These are phyloP conservation scores for Dissophora ornata DNA, from an alignment of 192 early-diverging fungal species.

Conservation along the genomic window DNA sequence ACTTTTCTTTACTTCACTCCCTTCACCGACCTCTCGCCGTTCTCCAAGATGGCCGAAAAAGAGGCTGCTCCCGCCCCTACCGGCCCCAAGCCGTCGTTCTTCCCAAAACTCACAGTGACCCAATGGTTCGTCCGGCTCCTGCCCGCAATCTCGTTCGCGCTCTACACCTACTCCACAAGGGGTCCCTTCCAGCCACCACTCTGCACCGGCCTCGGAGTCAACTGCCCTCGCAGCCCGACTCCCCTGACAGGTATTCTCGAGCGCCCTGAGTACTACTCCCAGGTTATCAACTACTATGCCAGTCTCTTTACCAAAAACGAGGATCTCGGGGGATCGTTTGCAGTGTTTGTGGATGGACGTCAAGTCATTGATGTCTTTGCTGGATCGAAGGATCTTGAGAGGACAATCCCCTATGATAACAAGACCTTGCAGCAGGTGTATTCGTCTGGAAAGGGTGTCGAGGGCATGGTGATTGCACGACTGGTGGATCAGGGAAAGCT, in stretches of 20 bases:
- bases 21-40: not conserved
- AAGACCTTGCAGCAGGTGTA: constrained; percentile 74
- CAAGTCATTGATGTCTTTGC: constrained; percentile 73
- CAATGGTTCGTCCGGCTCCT: constrained; percentile 32
- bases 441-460: constrained; percentile 70
- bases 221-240: constrained; percentile 10
- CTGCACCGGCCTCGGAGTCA: constrained; percentile 13
- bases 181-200: constrained; percentile 29
- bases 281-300: constrained; percentile 37
- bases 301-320: constrained; percentile 30
- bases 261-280: constrained; percentile 33
- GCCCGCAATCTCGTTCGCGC: constrained; percentile 28
- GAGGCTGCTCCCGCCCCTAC: not conserved
- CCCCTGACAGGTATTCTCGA: constrained; percentile 30
- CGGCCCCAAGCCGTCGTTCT: not conserved
- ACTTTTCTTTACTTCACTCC: constrained; percentile 2
- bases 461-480: constrained; percentile 67
- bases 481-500: constrained; percentile 68
- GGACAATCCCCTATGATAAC: constrained; percentile 56
- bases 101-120: constrained; percentile 17
- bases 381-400: constrained; percentile 62
- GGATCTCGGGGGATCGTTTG: constrained; percentile 60
- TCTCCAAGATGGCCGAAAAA: constrained; percentile 18
- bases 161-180: constrained; percentile 20
- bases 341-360: constrained; percentile 62